Evolutionary conservation across 2,329 filamentous ascomycete genomes (phyloP).

Genomic region (Pseudogymnoascus sp.): DNA sequence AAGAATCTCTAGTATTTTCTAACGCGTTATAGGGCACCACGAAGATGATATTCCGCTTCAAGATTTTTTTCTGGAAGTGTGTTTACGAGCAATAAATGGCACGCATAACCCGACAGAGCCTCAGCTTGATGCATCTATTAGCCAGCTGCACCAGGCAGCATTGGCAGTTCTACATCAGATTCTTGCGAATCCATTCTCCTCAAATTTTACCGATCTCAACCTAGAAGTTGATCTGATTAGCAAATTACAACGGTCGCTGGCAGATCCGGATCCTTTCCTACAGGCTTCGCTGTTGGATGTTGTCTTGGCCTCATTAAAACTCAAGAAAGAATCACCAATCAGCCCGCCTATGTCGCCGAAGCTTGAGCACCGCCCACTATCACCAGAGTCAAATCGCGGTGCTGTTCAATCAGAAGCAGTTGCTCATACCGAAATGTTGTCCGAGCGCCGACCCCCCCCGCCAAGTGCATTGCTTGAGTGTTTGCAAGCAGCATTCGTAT

Average conservation of each 20-base stretch:
- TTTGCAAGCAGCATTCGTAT: conserved; percentile 73
- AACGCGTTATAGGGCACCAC: conserved; percentile 39
- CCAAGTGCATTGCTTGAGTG: conserved; percentile 78
- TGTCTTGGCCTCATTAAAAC: conserved; percentile 66
- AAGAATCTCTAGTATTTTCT: conserved; percentile 13
- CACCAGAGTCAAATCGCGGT: conserved; percentile 31
- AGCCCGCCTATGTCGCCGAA: conserved; percentile 23
- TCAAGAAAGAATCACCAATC: conserved; percentile 42
- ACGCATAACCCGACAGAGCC: conserved; percentile 33
- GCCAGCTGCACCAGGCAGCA: conserved; percentile 64
- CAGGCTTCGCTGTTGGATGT: conserved; percentile 75
- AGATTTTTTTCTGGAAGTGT: conserved; percentile 61
- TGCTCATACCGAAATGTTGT: conserved; percentile 37
- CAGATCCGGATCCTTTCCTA: conserved; percentile 59
- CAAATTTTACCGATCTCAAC: conserved; percentile 54
- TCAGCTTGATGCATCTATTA: conserved; percentile 45
- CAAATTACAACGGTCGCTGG: conserved; percentile 55
- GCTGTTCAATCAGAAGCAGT: conserved; percentile 39
- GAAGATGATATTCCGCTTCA: conserved; percentile 57
- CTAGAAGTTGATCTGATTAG: conserved; percentile 67
- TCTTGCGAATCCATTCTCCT: conserved; percentile 56
- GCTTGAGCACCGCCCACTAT: conserved; percentile 22
- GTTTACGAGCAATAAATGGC: conserved; percentile 55
- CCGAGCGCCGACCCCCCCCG: conserved; percentile 31
- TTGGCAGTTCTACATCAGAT: conserved; percentile 66